Evolutionary conservation across 139 green algal genomes (phyloP), one percentile per base, ranked within the genome.

Genomic region (Pseudopediastrum boryanum): DNA sequence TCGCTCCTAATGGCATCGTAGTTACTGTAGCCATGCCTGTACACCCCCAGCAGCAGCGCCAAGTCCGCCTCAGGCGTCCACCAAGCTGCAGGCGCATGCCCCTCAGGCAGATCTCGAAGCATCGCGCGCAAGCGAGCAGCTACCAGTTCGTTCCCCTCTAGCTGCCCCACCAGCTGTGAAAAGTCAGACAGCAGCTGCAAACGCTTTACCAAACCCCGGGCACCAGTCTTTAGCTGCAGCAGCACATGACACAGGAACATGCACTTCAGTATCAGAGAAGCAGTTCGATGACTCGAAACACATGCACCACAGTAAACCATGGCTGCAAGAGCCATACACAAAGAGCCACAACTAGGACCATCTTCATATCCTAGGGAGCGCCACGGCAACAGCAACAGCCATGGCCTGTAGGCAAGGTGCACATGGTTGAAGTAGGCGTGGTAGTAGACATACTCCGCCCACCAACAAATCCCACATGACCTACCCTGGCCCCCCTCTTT

Each of bases 61-160:
- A 84, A 50, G 48, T 84, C 79, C 62, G 36, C 54, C 41, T 78
- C 52, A 23, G 71, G 56, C 43, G 54, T 52, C 79, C 79, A 84
- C 73, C 73, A 80, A 36, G 36, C 13, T 27, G 73, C 43, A 50
- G 73, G 73, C 38, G 73, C 42, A 48, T 48, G 43, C 46, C 43
- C 36, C 42, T 31, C 29, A 36, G 59, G 59, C 31, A 71, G 43
- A 5, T 4, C 64, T 23, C 21, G 9, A 23, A 67, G 19, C 58
- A 67, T 13, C 25, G 19, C 25, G 61, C 29, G 38, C 33, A 80
- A 72, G 52, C 31, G 21, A 23, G 59, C 73, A 7, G 62, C 73
- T 19, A 80, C 73, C 31, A 61, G 43, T 50, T 80, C 73, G 43
- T 61, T 72, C 59, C 73, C 43, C 43, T 48, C 36, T 29, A 80